Evolutionary conservation across 2,329 filamentous ascomycete genomes (phyloP).

Genomic region (Penicillium sp.): DNA sequence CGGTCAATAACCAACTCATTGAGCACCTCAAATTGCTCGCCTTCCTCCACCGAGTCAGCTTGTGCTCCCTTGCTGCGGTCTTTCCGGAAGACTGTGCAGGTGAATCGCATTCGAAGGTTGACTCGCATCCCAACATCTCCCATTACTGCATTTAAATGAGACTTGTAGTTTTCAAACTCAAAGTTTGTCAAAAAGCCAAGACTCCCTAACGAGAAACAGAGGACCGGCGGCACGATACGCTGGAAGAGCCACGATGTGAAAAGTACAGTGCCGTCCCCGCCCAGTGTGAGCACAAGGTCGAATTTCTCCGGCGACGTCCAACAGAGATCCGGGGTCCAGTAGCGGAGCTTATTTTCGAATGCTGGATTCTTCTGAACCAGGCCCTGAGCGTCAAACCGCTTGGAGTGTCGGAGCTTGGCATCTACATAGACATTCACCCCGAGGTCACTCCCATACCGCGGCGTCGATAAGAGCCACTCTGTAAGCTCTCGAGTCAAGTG

Average conservation of each 20-base stretch:
- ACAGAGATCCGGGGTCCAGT: conserved; percentile 96
- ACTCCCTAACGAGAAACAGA: conserved; percentile 90
- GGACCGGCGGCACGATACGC: conserved; percentile 87
- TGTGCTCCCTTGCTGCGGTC: conserved; percentile 52
- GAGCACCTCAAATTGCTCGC: conserved; percentile 95
- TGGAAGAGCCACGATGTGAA: conserved; percentile 98
- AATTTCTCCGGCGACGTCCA: conserved; percentile 94
- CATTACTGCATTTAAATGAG: conserved; percentile 87
- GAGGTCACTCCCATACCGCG: conserved; percentile 85
- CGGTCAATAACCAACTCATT: conserved; percentile 99
- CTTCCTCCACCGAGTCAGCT: conserved; percentile 74
- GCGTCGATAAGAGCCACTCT: conserved; percentile 84
- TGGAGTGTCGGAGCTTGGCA: conserved; percentile 85
- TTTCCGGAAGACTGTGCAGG: conserved; percentile 90
- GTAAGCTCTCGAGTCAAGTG: conserved; percentile 85
- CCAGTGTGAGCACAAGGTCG: conserved; percentile 89
- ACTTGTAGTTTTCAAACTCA: conserved; percentile 87
- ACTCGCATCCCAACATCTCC: conserved; percentile 95
- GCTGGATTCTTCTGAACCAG: conserved; percentile 75
- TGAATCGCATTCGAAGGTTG: conserved; percentile 98
- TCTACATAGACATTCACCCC: conserved; percentile 99
- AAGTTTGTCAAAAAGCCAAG: conserved; percentile 97
- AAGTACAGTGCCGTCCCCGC: conserved; percentile 94
- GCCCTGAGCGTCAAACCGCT: conserved; percentile 79
- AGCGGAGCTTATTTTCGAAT: conserved; percentile 83